Conservation (phyloP, 495 filamentous ascomycete genomes). For the Penicillium atrosanguineum region DNA sequence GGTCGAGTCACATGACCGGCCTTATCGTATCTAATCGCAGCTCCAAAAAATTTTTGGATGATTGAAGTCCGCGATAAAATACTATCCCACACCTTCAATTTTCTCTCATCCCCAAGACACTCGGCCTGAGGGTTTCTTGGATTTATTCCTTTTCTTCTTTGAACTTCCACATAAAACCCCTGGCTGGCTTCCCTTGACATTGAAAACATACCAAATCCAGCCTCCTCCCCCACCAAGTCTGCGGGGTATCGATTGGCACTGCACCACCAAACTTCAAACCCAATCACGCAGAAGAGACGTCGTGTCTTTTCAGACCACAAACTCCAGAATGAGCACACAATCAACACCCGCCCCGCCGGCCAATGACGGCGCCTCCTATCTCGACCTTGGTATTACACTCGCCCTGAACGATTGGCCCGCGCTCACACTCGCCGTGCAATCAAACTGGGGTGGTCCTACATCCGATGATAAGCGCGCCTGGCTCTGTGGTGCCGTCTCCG, state of each 20-base stretch:
- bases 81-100: not conserved
- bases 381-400: conserved; percentile 81
- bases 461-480: conserved; percentile 88
- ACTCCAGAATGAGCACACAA: conserved; percentile 25
- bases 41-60: not conserved
- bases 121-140: not conserved
- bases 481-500: conserved; percentile 86
- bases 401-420: conserved; percentile 79
- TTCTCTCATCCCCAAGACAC: not conserved
- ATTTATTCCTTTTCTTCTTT: not conserved
- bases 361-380: conserved; percentile 43
- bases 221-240: not conserved
- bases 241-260: not conserved
- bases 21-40: conserved; percentile 22
- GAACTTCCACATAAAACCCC: not conserved
- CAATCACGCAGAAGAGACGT: not conserved
- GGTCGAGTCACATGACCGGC: conserved; percentile 10
- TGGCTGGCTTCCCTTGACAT: not conserved
- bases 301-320: not conserved
- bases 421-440: conserved; percentile 81
- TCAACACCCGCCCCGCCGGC: conserved; percentile 15
- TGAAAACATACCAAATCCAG: not conserved
- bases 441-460: conserved; percentile 85
- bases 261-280: not conserved
- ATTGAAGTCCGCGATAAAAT: not conserved